Percentiles rank a stretch among this genome's conserved stretches.
phyloP scores from a whole-genome alignment of 257 asterid genomes.

The Sherardia arvensis region DNA sequence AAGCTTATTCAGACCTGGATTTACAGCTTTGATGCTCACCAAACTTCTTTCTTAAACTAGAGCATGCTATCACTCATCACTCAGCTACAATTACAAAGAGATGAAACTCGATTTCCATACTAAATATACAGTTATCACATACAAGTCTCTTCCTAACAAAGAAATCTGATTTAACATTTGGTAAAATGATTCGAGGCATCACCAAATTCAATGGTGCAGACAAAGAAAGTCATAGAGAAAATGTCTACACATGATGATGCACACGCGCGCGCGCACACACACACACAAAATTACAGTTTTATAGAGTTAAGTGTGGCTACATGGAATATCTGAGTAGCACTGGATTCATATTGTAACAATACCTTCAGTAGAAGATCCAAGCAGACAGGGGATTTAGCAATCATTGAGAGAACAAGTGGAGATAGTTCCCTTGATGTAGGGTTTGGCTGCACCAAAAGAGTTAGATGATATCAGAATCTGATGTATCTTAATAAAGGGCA shows the following conservation, averaged over 20 bases:
- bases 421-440: background rate
- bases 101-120: too few species aligned
- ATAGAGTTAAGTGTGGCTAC: background rate
- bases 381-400: constrained; percentile 5
- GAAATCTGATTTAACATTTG: background rate
- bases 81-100: too few species aligned
- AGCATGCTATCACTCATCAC: too few species aligned
- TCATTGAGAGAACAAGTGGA: constrained; percentile 11
- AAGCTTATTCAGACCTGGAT: too few species aligned
- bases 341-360: background rate
- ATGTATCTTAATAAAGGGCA: too few species aligned
- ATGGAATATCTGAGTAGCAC: background rate
- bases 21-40: too few species aligned
- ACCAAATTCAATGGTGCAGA: background rate
- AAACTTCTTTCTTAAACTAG: too few species aligned
- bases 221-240: background rate
- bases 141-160: background rate
- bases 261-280: too few species aligned
- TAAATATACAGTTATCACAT: background rate
- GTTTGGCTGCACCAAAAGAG: constrained; percentile 13
- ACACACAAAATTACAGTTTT: background rate
- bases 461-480: background rate
- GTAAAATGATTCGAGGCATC: background rate
- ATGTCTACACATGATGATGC: background rate
- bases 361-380: constrained; percentile 17